Conservation (phyloP, 176 grass and related monocot species). For the Themeda triandra region DNA sequence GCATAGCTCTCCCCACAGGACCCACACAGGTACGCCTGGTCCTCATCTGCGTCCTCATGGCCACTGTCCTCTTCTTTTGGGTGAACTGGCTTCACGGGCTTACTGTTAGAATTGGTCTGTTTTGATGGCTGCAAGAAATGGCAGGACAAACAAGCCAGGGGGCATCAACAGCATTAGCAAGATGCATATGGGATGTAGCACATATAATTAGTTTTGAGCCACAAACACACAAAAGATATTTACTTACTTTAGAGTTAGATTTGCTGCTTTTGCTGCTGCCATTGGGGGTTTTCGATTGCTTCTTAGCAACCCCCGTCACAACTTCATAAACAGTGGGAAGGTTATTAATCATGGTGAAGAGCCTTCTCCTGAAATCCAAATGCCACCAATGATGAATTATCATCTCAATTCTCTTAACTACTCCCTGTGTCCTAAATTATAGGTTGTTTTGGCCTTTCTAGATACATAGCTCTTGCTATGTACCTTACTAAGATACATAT, state of each 20-base stretch:
- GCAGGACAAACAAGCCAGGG: not conserved
- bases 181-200: not conserved
- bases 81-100: slow-evolving; percentile 37
- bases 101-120: slow-evolving; percentile 40
- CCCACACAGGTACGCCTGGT: slow-evolving; percentile 53
- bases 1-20: slow-evolving; percentile 63
- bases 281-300: slow-evolving; percentile 57
- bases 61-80: slow-evolving; percentile 54
- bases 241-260: slow-evolving; percentile 49
- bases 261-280: slow-evolving; percentile 67
- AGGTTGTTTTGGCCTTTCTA: not conserved
- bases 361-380: slow-evolving; percentile 66
- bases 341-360: slow-evolving; percentile 75
- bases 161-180: not conserved
- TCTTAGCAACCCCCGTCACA: slow-evolving; percentile 65
- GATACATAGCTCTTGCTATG: not conserved
- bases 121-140: slow-evolving; percentile 32
- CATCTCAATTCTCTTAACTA: not conserved
- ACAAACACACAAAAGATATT: not conserved
- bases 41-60: slow-evolving; percentile 45
- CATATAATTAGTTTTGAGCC: slow-evolving; percentile 28
- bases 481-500: not conserved
- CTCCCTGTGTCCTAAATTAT: not conserved
- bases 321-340: slow-evolving; percentile 87
- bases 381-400: slow-evolving; percentile 1